Conservation (phyloP, 208 protist genomes). For the Leishmania braziliensis region DNA sequence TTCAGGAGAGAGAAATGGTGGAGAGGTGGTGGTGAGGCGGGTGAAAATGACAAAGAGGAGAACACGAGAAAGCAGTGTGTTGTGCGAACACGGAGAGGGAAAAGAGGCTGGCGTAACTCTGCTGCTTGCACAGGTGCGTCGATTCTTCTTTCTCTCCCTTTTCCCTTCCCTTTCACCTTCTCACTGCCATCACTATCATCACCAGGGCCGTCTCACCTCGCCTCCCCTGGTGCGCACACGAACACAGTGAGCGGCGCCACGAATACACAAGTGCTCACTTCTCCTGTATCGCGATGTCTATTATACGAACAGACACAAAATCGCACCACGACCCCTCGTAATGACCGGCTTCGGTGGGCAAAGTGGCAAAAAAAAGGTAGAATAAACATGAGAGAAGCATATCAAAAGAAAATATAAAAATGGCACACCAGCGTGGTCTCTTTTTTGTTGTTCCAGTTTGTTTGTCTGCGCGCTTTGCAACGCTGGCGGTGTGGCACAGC, state of each 20-base stretch:
- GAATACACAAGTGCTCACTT: background rate
- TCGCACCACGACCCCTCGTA: background rate
- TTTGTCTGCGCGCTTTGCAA: background rate
- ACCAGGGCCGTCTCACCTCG: background rate
- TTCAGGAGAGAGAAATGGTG: background rate
- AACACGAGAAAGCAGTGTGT: background rate
- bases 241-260: background rate
- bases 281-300: conserved; percentile 11
- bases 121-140: background rate
- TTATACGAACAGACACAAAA: conserved; percentile 2
- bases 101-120: background rate
- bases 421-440: background rate
- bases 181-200: background rate
- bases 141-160: background rate
- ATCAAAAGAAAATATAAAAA: background rate
- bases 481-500: background rate
- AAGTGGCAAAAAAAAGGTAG: background rate
- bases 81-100: background rate
- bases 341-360: background rate
- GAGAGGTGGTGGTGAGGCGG: background rate
- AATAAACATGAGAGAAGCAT: background rate
- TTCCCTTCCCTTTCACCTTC: background rate
- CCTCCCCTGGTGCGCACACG: background rate
- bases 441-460: background rate
- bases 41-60: background rate